Conservation (phyloP, 495 filamentous ascomycete species). For the Emericellopsis terricola region DNA sequence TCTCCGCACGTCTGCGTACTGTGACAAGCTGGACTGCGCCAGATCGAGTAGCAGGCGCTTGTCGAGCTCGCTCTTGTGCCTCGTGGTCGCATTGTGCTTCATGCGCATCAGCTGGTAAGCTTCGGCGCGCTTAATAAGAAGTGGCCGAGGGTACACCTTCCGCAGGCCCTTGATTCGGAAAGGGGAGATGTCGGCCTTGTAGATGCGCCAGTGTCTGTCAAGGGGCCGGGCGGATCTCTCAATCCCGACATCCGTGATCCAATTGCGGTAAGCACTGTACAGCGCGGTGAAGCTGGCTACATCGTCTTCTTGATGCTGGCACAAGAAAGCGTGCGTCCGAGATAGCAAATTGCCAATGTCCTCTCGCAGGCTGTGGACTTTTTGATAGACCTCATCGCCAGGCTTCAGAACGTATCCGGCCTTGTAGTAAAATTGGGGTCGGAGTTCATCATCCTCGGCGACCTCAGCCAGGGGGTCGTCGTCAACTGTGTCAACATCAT, state of each 20-base stretch:
- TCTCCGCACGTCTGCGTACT: slow-evolving; percentile 86
- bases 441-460: slow-evolving; percentile 66
- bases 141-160: slow-evolving; percentile 79
- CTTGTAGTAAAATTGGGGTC: slow-evolving; percentile 66
- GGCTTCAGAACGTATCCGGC: slow-evolving; percentile 67
- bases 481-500: slow-evolving; percentile 45
- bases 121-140: slow-evolving; percentile 76
- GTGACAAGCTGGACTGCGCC: slow-evolving; percentile 77
- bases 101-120: slow-evolving; percentile 89
- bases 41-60: slow-evolving; percentile 71
- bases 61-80: slow-evolving; percentile 70
- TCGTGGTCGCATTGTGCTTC: slow-evolving; percentile 76
- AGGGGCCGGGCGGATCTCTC: slow-evolving; percentile 88
- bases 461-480: slow-evolving; percentile 46
- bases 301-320: slow-evolving; percentile 77
- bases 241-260: slow-evolving; percentile 94
- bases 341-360: slow-evolving; percentile 66
- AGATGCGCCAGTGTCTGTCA: slow-evolving; percentile 66
- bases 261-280: slow-evolving; percentile 84
- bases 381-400: slow-evolving; percentile 40
- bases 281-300: slow-evolving; percentile 85
- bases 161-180: slow-evolving; percentile 89
- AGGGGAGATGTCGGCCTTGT: slow-evolving; percentile 66
- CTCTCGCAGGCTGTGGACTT: slow-evolving; percentile 66
- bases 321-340: slow-evolving; percentile 67